Evolutionary conservation across 2,329 filamentous ascomycete genomes (phyloP).

Genomic region (Parascedosporium putredinis): DNA sequence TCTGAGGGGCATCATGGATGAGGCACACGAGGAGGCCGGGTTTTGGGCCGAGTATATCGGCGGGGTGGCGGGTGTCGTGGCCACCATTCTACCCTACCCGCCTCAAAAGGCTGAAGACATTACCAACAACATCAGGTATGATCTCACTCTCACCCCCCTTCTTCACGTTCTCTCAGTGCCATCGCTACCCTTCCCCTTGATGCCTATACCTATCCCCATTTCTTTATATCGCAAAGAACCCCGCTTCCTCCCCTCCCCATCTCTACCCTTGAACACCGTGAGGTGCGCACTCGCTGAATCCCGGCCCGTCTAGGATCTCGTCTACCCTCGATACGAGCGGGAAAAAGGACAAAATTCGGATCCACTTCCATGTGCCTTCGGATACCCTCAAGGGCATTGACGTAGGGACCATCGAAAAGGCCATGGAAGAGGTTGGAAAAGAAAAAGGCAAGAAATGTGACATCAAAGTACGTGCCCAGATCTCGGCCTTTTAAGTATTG

Average conservation of each 20-base stretch:
- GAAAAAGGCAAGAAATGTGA: constrained; percentile 20
- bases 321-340: constrained; percentile 15
- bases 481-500: constrained; percentile 5
- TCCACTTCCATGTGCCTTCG: constrained; percentile 24
- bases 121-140: constrained; percentile 28
- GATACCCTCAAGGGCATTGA: constrained; percentile 20
- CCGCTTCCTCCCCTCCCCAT: too few species aligned
- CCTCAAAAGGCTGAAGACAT: constrained; percentile 27
- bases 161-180: not conserved
- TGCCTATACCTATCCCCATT: too few species aligned
- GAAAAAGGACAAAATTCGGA: constrained; percentile 26
- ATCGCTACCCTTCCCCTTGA: not conserved
- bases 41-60: constrained; percentile 48
- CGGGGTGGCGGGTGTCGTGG: constrained; percentile 32
- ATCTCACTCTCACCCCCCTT: constrained; percentile 6
- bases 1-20: constrained; percentile 30
- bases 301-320: not conserved
- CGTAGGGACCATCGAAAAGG: constrained; percentile 22
- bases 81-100: constrained; percentile 28
- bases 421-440: constrained; percentile 24
- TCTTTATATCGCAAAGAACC: too few species aligned
- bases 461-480: constrained; percentile 22
- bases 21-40: constrained; percentile 24
- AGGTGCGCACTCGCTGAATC: too few species aligned
- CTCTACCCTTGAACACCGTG: too few species aligned